Evolutionary conservation across 768 basidiomycete species (phyloP).

Genomic region (Fibroporia radiculosa): DNA sequence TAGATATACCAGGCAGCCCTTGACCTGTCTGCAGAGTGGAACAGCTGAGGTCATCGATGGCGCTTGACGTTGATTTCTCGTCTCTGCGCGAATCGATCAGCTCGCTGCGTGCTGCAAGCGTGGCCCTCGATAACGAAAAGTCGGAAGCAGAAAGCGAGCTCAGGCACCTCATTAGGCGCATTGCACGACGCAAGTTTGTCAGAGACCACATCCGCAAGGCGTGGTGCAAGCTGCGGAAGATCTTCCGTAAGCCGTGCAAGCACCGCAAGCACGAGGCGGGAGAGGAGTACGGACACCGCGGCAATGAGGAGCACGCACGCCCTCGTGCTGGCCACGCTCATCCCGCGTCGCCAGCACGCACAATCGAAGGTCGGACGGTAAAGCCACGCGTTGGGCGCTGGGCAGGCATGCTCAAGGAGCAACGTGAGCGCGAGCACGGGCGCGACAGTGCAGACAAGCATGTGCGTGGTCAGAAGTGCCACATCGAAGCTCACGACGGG

Average conservation of each 20-base stretch:
- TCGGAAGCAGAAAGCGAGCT: constrained; percentile 44
- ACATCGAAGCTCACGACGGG: background rate
- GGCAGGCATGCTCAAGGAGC: constrained; percentile 21
- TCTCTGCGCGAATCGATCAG: constrained; percentile 39
- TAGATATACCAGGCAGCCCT: background rate
- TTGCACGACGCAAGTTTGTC: constrained; percentile 9
- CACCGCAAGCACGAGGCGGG: constrained; percentile 19
- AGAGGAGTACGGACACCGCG: constrained; percentile 17
- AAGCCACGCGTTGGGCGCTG: constrained; percentile 22
- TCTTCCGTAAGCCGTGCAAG: constrained; percentile 32
- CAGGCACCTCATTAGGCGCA: constrained; percentile 34
- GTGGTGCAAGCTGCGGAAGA: constrained; percentile 29
- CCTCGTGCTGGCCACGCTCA: background rate
- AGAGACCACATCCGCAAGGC: constrained; percentile 10
- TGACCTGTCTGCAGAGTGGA: background rate
- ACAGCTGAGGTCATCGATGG: constrained; percentile 20
- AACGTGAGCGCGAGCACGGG: constrained; percentile 4
- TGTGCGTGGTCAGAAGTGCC: background rate
- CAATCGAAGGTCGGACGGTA: background rate
- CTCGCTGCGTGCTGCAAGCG: constrained; percentile 42
- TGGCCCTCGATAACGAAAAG: constrained; percentile 54
- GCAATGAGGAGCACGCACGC: constrained; percentile 1
- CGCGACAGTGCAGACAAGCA: background rate
- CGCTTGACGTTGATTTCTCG: constrained; percentile 28
- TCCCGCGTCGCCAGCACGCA: constrained; percentile 4